phyloP scores from a whole-genome alignment of 441 rosid species.

The Corymbia calophylla region DNA sequence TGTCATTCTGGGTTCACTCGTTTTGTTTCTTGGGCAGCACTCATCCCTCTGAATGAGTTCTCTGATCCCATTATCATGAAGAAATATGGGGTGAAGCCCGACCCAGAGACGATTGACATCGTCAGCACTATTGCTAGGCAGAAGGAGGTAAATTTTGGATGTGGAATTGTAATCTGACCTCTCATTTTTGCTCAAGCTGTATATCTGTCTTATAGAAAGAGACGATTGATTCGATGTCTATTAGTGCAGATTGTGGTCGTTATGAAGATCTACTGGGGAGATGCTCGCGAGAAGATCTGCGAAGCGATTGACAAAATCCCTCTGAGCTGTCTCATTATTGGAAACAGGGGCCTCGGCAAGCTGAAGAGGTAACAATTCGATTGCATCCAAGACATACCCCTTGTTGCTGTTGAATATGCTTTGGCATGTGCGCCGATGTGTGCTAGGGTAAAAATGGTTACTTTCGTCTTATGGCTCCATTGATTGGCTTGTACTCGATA shows the following conservation, averaged over 20 bases:
- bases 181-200: neutral
- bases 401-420: neutral
- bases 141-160: slow-evolving; percentile 33
- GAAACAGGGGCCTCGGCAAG: slow-evolving; percentile 89
- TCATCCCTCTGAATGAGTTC: slow-evolving; percentile 59
- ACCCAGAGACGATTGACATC: slow-evolving; percentile 68
- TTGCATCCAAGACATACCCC: neutral
- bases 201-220: neutral
- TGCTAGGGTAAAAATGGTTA: neutral
- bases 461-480: neutral
- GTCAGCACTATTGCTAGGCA: slow-evolving; percentile 41
- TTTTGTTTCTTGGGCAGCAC: slow-evolving; percentile 34
- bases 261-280: slow-evolving; percentile 87
- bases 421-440: neutral
- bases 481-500: neutral
- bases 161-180: neutral
- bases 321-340: slow-evolving; percentile 66
- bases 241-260: slow-evolving; percentile 49
- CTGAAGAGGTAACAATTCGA: slow-evolving; percentile 49
- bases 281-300: slow-evolving; percentile 81
- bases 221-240: neutral
- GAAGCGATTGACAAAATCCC: slow-evolving; percentile 78
- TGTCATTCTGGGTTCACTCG: neutral
- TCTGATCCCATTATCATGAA: slow-evolving; percentile 54
- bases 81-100: slow-evolving; percentile 73